Percentiles rank a stretch among this genome's conserved stretches.
phyloP scores from a whole-genome alignment of 495 filamentous ascomycete species.

The Aspergillus funiculosus region DNA sequence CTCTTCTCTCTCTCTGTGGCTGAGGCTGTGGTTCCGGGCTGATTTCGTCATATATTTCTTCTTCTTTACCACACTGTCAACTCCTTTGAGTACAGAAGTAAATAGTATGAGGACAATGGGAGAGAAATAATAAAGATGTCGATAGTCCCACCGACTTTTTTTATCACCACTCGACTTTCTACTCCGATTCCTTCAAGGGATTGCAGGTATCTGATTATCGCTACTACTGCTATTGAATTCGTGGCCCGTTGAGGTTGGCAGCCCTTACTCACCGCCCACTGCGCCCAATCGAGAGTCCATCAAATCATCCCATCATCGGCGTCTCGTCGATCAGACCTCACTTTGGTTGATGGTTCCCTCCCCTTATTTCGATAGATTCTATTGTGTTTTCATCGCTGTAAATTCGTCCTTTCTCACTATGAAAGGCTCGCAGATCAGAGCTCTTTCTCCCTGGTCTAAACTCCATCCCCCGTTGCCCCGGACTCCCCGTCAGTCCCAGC shows the following conservation, averaged over 20 bases:
- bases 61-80: background rate
- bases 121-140: too few species aligned
- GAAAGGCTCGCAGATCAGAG: conserved; percentile 36
- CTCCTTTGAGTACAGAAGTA: too few species aligned
- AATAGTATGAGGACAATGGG: too few species aligned
- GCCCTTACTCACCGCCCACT: conserved; percentile 20
- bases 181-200: conserved; percentile 8
- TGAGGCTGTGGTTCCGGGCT: background rate
- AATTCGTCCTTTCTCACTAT: conserved; percentile 31
- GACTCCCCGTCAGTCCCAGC: conserved; percentile 56
- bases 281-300: too few species aligned
- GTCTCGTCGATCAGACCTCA: background rate
- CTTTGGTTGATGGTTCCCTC: background rate
- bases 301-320: background rate
- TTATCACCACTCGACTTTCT: too few species aligned
- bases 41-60: conserved; percentile 20
- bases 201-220: too few species aligned
- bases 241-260: conserved; percentile 11
- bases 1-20: conserved; percentile 21
- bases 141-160: too few species aligned
- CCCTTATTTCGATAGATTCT: background rate
- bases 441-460: conserved; percentile 50
- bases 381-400: too few species aligned
- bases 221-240: too few species aligned
- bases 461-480: conserved; percentile 68